A percentile compares a stretch with the other conserved stretches of the same genome.
Evolutionary conservation across 495 filamentous ascomycete species (phyloP).

Genomic region (Aspergillus hancockii): DNA sequence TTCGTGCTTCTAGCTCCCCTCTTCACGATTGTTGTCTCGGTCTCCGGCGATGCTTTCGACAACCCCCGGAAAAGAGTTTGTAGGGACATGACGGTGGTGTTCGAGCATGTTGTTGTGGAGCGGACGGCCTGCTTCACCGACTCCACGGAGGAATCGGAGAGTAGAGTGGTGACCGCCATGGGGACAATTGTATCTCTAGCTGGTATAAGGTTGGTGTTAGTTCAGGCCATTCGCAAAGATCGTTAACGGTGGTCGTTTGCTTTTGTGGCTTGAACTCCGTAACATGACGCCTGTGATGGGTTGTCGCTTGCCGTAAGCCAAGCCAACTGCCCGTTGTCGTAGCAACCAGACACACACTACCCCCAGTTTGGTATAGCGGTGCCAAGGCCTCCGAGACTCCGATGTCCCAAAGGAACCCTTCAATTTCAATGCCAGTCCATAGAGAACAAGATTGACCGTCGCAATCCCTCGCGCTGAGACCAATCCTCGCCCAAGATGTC

Average conservation of each 20-base stretch:
- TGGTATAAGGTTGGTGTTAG: conserved; percentile 4
- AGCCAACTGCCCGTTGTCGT: conserved; percentile 38
- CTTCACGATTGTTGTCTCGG: conserved; percentile 21
- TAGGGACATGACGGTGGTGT: conserved; percentile 47
- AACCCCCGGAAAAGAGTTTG: conserved; percentile 44
- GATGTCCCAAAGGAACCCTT: conserved; percentile 8
- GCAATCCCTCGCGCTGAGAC: not conserved
- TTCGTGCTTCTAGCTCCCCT: conserved; percentile 25
- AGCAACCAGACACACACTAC: conserved; percentile 33
- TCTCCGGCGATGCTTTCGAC: conserved; percentile 26
- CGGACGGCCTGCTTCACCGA: conserved; percentile 51
- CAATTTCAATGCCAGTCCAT: not conserved
- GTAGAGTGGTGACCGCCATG: conserved; percentile 44
- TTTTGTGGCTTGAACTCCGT: not conserved
- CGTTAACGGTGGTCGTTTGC: conserved; percentile 4
- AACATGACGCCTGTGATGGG: not conserved
- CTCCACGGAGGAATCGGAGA: conserved; percentile 38
- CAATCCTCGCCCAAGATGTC: conserved; percentile 13
- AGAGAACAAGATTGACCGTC: conserved; percentile 4
- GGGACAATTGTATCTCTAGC: conserved; percentile 7
- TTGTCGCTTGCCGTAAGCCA: conserved; percentile 23
- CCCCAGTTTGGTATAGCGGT: conserved; percentile 19
- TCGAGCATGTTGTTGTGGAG: conserved; percentile 50
- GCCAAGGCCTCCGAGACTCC: conserved; percentile 12
- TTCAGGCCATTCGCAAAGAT: conserved; percentile 5